phyloP scores from a whole-genome alignment of 163 green algal genomes.

The Scenedesmus sp. region DNA sequence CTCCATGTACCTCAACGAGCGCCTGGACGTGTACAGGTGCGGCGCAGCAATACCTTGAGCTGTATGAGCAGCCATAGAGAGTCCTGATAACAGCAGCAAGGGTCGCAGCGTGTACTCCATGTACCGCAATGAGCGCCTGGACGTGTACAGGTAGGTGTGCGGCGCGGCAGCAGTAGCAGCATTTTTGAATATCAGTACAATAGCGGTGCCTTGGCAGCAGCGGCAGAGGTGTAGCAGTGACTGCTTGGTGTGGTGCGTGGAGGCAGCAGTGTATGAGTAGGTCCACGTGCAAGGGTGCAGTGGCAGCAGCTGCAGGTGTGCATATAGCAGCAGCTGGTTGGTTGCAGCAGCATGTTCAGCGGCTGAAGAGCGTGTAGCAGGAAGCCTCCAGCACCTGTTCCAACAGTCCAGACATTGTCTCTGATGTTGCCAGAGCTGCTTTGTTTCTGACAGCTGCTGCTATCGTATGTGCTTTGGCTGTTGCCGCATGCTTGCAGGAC shows the following conservation, averaged over 20 bases:
- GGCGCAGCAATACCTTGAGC: neutral
- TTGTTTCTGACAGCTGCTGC: neutral
- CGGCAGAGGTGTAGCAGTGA: neutral
- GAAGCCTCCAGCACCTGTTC: neutral
- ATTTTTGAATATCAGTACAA: neutral
- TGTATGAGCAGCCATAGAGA: neutral
- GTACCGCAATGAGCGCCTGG: too few relatives aligned
- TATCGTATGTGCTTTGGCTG: neutral
- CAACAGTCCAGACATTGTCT: neutral
- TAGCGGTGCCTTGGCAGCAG: neutral
- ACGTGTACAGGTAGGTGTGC: neutral
- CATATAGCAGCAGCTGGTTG: neutral
- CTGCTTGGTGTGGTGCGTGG: neutral
- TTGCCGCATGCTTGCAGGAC: constrained; percentile 47
- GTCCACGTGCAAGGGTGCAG: neutral
- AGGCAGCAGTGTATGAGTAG: neutral
- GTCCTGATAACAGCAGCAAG: neutral
- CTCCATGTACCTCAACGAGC: constrained; percentile 94
- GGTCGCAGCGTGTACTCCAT: too few relatives aligned
- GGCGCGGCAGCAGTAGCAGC: neutral
- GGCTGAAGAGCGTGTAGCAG: neutral
- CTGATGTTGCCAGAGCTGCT: neutral
- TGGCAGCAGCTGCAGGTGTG: neutral
- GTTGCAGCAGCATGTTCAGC: neutral
- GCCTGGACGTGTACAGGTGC: constrained; percentile 70